Conservation (phyloP, 306 rosid genomes). For the Pachyrhizus erosus region DNA sequence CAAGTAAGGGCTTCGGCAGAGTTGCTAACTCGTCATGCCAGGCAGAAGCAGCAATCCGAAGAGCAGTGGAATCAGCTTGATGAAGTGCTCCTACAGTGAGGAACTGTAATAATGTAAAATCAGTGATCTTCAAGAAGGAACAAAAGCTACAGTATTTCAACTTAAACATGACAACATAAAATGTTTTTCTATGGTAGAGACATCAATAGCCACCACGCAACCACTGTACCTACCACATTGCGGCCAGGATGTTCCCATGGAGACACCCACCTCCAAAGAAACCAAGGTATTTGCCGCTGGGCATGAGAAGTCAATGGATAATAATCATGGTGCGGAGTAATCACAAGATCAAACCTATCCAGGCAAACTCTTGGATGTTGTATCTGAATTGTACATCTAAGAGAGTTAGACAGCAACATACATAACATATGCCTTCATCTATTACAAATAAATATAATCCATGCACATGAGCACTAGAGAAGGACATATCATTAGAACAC, state of each 20-base stretch:
- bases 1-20: slow-evolving; percentile 86
- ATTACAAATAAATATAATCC: background rate
- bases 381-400: slow-evolving; percentile 64
- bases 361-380: slow-evolving; percentile 85
- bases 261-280: slow-evolving; percentile 82
- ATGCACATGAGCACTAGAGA: background rate
- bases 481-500: background rate
- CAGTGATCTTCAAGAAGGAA: slow-evolving; percentile 39
- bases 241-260: slow-evolving; percentile 83
- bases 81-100: slow-evolving; percentile 97
- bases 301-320: slow-evolving; percentile 78
- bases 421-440: slow-evolving; percentile 17
- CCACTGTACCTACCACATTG: slow-evolving; percentile 70
- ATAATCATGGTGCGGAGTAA: slow-evolving; percentile 88
- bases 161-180: background rate
- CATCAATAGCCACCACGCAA: slow-evolving; percentile 33
- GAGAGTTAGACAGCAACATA: slow-evolving; percentile 40
- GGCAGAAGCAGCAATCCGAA: slow-evolving; percentile 71
- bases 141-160: slow-evolving; percentile 12
- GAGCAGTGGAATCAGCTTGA: slow-evolving; percentile 81
- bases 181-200: slow-evolving; percentile 10
- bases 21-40: slow-evolving; percentile 79
- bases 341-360: slow-evolving; percentile 86
- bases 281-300: slow-evolving; percentile 76
- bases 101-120: slow-evolving; percentile 55